Conservation (phyloP, 106 monocot species). For the Dendrobium catenatum region DNA sequence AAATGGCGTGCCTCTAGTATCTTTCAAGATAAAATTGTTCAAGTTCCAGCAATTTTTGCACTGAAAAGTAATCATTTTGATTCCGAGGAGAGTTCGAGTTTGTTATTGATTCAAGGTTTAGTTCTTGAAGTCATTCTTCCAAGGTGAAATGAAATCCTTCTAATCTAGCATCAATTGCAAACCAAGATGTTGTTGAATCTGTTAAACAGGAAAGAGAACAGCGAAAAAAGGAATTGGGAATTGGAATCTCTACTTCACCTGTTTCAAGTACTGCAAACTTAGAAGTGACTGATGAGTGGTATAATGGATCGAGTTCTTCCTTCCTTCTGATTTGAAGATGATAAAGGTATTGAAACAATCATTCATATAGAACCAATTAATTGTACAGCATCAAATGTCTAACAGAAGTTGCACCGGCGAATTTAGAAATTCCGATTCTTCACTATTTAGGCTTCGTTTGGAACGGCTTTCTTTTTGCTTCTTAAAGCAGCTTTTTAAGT, state of each 20-base stretch:
- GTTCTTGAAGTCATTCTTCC: conserved; percentile 50
- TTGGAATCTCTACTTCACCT: conserved; percentile 1
- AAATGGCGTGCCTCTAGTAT: no score
- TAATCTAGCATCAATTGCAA: conserved; percentile 19
- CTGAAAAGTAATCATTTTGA: conserved; percentile 35
- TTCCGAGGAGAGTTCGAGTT: conserved; percentile 32
- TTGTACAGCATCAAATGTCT: not conserved
- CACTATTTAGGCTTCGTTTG: no score
- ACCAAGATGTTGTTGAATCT: conserved; percentile 6
- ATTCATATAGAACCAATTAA: conserved; percentile 14
- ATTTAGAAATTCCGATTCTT: no score
- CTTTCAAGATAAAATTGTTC: conserved; percentile 27
- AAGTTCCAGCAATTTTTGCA: conserved; percentile 49
- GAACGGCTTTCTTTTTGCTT: no score
- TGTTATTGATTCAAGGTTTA: conserved; percentile 51
- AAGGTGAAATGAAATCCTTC: conserved; percentile 38
- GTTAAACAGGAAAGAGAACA: conserved; percentile 10
- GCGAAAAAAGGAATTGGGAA: conserved; percentile 12
- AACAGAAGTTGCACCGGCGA: no score
- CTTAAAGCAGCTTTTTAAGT: no score
- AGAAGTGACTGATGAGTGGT: conserved; percentile 19
- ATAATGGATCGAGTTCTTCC: conserved; percentile 27
- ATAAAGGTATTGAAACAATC: conserved; percentile 8
- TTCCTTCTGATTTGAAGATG: conserved; percentile 12
- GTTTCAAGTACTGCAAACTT: conserved; percentile 11